These are phyloP conservation scores for Pontederia crassipes DNA, from an alignment of 176 grass and related monocot genomes.

Conservation along the genomic window DNA sequence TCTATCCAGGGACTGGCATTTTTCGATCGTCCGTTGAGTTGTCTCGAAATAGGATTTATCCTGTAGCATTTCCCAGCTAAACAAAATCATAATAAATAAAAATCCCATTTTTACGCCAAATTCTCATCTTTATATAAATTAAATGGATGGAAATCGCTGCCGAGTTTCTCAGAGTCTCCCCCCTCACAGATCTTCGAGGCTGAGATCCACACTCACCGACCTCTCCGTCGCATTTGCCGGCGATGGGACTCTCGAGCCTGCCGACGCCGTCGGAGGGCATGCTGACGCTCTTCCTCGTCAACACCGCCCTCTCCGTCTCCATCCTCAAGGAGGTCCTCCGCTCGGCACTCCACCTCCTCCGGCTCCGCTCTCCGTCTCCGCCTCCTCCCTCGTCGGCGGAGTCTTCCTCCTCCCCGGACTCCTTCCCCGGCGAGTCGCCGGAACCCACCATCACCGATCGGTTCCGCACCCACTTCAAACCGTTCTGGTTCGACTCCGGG, in stretches of 20 bases:
- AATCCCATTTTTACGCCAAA: no score
- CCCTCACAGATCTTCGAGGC: no score
- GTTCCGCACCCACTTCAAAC: slow-evolving; percentile 39
- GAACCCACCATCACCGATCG: slow-evolving; percentile 40
- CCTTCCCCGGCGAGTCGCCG: not conserved
- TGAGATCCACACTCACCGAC: no score
- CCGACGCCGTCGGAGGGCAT: slow-evolving; percentile 54
- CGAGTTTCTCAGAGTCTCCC: no score
- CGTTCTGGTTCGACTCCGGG: slow-evolving; percentile 33
- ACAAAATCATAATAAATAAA: no score
- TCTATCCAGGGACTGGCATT: no score
- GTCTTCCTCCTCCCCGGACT: not conserved
- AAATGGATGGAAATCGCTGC: no score
- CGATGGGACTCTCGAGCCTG: slow-evolving; percentile 61
- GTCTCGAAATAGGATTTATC: no score
- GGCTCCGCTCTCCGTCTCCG: slow-evolving; percentile 9
- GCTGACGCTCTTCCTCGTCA: slow-evolving; percentile 48
- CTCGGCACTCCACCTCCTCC: slow-evolving; percentile 32
- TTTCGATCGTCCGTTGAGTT: no score
- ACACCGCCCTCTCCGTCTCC: slow-evolving; percentile 46
- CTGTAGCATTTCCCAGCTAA: no score
- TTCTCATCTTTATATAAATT: no score
- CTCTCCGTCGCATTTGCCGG: not conserved
- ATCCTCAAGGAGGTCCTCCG: slow-evolving; percentile 31
- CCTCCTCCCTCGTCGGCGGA: not conserved